Evolutionary conservation across 768 basidiomycete genomes (phyloP).

Genomic region (Phlegmacium glaucopus): DNA sequence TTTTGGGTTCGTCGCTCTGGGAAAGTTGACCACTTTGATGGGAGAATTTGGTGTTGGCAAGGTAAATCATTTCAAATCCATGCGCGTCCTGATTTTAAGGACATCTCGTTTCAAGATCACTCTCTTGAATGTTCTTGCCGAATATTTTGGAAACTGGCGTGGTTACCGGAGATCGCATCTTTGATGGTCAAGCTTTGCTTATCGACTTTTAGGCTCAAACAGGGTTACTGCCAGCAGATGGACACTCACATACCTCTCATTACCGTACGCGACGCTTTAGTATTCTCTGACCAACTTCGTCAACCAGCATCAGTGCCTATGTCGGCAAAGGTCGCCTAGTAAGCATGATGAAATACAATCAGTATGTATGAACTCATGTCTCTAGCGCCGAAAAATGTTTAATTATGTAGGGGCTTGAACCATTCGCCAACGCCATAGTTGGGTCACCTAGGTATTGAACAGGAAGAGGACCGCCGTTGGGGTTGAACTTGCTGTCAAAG

Average conservation of each 20-base stretch:
- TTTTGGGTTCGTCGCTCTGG: conserved; percentile 79
- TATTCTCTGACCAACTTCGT: conserved; percentile 76
- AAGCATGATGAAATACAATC: conserved; percentile 20
- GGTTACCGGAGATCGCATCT: conserved; percentile 46
- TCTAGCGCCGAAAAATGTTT: conserved; percentile 43
- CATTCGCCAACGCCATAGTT: conserved; percentile 57
- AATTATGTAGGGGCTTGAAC: conserved; percentile 59
- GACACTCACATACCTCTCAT: conserved; percentile 71
- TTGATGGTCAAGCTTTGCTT: conserved; percentile 51
- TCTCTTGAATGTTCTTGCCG: conserved; percentile 52
- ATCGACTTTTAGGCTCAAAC: conserved; percentile 63
- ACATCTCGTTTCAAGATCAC: conserved; percentile 47
- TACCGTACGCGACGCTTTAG: conserved; percentile 77
- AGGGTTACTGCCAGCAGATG: conserved; percentile 83
- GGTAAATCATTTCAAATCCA: conserved; percentile 31
- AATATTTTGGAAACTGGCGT: conserved; percentile 43
- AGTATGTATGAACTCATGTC: neutral
- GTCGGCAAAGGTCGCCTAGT: conserved; percentile 78
- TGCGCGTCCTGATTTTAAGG: too few species aligned
- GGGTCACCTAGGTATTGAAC: conserved; percentile 63
- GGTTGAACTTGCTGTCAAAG: conserved; percentile 83
- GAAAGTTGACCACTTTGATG: conserved; percentile 76
- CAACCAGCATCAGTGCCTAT: conserved; percentile 63
- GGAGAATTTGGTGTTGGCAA: conserved; percentile 49
- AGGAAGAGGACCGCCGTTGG: conserved; percentile 83